Evolutionary conservation across 1,284 basidiomycete genomes (phyloP).

Genomic region (Moesziomyces globuligerus): DNA sequence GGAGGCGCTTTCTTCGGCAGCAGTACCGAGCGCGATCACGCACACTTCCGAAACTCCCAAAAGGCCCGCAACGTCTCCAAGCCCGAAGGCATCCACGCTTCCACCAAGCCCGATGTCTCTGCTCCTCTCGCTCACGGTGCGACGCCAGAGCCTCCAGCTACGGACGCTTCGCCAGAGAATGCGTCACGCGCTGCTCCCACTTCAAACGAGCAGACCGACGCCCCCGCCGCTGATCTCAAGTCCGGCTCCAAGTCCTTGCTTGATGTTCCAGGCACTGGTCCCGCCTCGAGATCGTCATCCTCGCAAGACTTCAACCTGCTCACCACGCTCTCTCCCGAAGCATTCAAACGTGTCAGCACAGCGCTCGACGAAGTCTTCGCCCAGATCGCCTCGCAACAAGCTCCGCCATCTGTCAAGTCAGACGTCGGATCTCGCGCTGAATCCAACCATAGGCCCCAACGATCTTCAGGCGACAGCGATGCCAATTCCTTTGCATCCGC

Average conservation of each 20-base stretch:
- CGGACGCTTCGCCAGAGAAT: background rate
- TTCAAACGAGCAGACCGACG: background rate
- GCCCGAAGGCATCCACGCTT: constrained; percentile 1
- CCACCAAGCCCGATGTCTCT: background rate
- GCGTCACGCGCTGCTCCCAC: too few relatives aligned
- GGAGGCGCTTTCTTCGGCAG: constrained; percentile 47
- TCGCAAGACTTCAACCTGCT: constrained; percentile 36
- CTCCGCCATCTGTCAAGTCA: constrained; percentile 4
- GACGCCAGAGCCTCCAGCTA: background rate
- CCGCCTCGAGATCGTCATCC: constrained; percentile 6
- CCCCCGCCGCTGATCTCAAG: too few relatives aligned
- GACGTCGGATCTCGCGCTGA: background rate
- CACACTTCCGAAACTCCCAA: constrained; percentile 48
- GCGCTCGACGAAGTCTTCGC: constrained; percentile 60
- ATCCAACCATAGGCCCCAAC: constrained; percentile 3
- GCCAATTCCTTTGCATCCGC: constrained; percentile 49
- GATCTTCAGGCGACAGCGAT: constrained; percentile 49
- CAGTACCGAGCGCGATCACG: constrained; percentile 50
- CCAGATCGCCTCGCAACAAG: constrained; percentile 41
- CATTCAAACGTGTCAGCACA: constrained; percentile 61
- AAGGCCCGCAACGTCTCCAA: constrained; percentile 25
- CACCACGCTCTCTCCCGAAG: constrained; percentile 53
- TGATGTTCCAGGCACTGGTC: constrained; percentile 7
- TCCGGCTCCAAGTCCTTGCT: constrained; percentile 1
- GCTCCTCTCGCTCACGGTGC: constrained; percentile 1